Evolutionary conservation across 495 filamentous ascomycete species (phyloP).

Genomic region (Articulospora tetracladia): DNA sequence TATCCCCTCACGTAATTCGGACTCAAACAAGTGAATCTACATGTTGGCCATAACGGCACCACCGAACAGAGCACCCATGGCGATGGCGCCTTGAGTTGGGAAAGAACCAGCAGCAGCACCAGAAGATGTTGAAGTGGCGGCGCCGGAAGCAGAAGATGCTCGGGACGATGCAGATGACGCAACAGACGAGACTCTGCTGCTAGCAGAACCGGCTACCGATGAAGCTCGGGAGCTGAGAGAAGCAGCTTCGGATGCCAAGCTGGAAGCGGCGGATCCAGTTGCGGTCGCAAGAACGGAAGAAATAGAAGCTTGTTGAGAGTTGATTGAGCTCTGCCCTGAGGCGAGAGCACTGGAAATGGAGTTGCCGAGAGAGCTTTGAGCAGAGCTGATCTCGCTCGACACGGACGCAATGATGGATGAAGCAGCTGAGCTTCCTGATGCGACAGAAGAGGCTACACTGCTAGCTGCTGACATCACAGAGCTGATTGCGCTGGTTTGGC

Average conservation of each 20-base stretch:
- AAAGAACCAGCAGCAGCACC: constrained; percentile 7
- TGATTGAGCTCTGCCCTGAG: constrained; percentile 3
- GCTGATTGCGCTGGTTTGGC: constrained; percentile 2
- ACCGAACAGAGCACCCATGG: constrained; percentile 34
- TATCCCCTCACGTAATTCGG: background rate
- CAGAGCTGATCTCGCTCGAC: constrained; percentile 7
- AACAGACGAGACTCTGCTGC: constrained; percentile 2
- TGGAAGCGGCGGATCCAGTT: constrained; percentile 15
- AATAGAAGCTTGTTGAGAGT: constrained; percentile 12
- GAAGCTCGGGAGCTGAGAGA: constrained; percentile 1
- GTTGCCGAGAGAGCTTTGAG: background rate
- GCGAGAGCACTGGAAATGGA: constrained; percentile 8
- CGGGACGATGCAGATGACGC: constrained; percentile 17
- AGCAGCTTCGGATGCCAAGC: constrained; percentile 6
- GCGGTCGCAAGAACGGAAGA: constrained; percentile 14
- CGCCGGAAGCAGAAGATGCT: constrained; percentile 1
- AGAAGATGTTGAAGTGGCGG: constrained; percentile 13
- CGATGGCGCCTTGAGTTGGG: constrained; percentile 25
- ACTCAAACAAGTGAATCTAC: constrained; percentile 6
- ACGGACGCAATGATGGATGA: background rate
- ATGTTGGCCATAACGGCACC: constrained; percentile 30
- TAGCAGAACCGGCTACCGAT: constrained; percentile 1
- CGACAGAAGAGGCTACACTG: background rate
- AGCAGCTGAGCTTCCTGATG: background rate
- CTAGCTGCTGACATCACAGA: constrained; percentile 1